Evolutionary conservation across 495 filamentous ascomycete genomes (phyloP).

Genomic region (Aspergillus steynii): DNA sequence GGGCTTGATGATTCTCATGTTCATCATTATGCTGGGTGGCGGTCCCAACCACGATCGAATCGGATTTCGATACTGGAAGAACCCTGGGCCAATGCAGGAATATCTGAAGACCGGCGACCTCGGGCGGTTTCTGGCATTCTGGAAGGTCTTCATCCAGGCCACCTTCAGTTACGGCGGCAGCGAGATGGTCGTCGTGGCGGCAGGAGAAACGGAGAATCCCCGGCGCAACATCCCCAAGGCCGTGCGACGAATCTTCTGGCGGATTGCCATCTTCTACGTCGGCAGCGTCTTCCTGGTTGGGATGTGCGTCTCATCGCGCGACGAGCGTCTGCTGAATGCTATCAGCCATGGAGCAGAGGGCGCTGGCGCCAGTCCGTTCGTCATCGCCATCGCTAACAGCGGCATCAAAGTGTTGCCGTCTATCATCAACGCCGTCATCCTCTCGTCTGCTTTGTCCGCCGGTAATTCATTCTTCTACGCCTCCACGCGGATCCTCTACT

Average conservation of each 20-base stretch:
- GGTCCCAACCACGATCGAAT: slow-evolving; percentile 24
- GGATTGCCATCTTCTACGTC: slow-evolving; percentile 78
- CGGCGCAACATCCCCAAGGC: slow-evolving; percentile 72
- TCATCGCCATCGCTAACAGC: slow-evolving; percentile 54
- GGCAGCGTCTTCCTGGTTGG: slow-evolving; percentile 53
- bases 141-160: slow-evolving; percentile 40
- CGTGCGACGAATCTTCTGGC: slow-evolving; percentile 76
- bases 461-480: slow-evolving; percentile 76
- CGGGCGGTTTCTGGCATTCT: slow-evolving; percentile 47
- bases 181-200: slow-evolving; percentile 75
- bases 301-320: slow-evolving; percentile 34
- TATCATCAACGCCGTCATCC: slow-evolving; percentile 73
- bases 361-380: slow-evolving; percentile 29
- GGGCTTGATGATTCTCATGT: slow-evolving; percentile 47
- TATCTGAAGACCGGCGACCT: slow-evolving; percentile 35
- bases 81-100: slow-evolving; percentile 49
- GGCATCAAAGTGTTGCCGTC: slow-evolving; percentile 64
- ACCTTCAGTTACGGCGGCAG: slow-evolving; percentile 54
- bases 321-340: slow-evolving; percentile 15
- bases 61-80: slow-evolving; percentile 49
- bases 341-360: slow-evolving; percentile 9
- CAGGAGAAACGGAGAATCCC: slow-evolving; percentile 77
- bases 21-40: slow-evolving; percentile 47
- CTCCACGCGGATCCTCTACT: slow-evolving; percentile 69
- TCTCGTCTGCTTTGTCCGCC: slow-evolving; percentile 62